Evolutionary conservation across 129 eudicot species (phyloP), one percentile per base, ranked within the genome.

Genomic region (Escallonia herrerae): DNA sequence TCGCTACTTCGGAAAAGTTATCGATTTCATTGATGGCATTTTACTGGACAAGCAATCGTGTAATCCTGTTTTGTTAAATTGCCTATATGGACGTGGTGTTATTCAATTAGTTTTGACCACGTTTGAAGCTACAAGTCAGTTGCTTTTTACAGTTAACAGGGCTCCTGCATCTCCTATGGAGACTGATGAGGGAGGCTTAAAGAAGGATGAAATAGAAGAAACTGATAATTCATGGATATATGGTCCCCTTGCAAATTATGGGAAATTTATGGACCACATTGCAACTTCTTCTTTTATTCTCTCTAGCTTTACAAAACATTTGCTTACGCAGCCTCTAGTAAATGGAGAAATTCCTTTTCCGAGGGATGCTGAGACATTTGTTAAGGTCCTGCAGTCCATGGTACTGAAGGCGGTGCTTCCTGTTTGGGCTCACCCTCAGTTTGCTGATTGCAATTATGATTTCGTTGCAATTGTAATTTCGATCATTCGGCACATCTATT

Each of bases 161-260:
- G 58, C 90, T 74, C 95, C 97, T 56, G 81, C 98, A 65, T 93
- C 99, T 63, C 97, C 97, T 12, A 89, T 89, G 97, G 99, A 89
- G 65, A 94, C 95, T 39, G 99, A 94, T 73, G 96, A 86, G 59
- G 95, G 84, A 56, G 70, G 50, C 62, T 8, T 58, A 63, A 84
- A 80, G 78, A 81, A 69, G 54, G 82, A 80, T 40, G 82, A 69
- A 46, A 46, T 75, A 56, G 85, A 76, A 66, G 88, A 94, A 65
- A 60, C 80, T 13, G 87, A 81, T 75, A 78, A 82, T 58, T 77
- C 83, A 11, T 88, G 90, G 94, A 82, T 87, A 15, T 84, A 86
- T 75, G 96, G 97, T 54, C 86, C 97, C n/a, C 72, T 85, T 40
- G 93, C 90, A 41, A 82, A 95, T 71, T 94, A 94, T 51, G 95